A percentile compares a stretch with the other conserved stretches of the same genome.
phyloP scores from a whole-genome alignment of 2,329 filamentous ascomycete genomes.

The Pseudogymnoascus sp. region DNA sequence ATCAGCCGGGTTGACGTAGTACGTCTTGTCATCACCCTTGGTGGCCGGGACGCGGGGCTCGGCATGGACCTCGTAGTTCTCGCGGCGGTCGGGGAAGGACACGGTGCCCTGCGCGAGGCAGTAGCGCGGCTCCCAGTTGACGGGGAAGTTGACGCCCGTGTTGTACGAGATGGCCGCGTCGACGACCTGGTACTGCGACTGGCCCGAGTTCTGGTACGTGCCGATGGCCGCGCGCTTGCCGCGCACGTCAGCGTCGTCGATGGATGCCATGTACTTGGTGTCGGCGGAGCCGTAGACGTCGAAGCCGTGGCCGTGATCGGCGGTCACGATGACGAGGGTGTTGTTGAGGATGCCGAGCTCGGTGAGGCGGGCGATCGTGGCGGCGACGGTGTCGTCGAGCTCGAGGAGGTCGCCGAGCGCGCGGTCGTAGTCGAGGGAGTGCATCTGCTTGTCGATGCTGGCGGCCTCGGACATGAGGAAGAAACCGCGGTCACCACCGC shows the following conservation, averaged over 20 bases:
- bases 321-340: constrained; percentile 71
- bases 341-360: constrained; percentile 59
- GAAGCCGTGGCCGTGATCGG: constrained; percentile 86
- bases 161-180: constrained; percentile 54
- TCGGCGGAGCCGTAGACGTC: constrained; percentile 78
- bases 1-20: constrained; percentile 62
- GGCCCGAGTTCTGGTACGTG: constrained; percentile 62
- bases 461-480: constrained; percentile 85
- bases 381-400: constrained; percentile 73
- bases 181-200: constrained; percentile 63
- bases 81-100: constrained; percentile 65
- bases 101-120: constrained; percentile 65
- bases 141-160: constrained; percentile 68
- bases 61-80: constrained; percentile 66
- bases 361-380: constrained; percentile 62
- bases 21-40: constrained; percentile 40
- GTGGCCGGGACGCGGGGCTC: constrained; percentile 55
- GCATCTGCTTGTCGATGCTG: constrained; percentile 86
- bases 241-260: constrained; percentile 42
- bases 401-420: constrained; percentile 78
- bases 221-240: constrained; percentile 69
- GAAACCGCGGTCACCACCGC: constrained; percentile 63
- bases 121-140: constrained; percentile 79
- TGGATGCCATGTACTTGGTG: constrained; percentile 63
- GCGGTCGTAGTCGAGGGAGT: constrained; percentile 74